Evolutionary conservation across 2,329 filamentous ascomycete species (phyloP), one percentile per base, ranked within the genome.

Genomic region (Colletotrichum lindemuthianum): DNA sequence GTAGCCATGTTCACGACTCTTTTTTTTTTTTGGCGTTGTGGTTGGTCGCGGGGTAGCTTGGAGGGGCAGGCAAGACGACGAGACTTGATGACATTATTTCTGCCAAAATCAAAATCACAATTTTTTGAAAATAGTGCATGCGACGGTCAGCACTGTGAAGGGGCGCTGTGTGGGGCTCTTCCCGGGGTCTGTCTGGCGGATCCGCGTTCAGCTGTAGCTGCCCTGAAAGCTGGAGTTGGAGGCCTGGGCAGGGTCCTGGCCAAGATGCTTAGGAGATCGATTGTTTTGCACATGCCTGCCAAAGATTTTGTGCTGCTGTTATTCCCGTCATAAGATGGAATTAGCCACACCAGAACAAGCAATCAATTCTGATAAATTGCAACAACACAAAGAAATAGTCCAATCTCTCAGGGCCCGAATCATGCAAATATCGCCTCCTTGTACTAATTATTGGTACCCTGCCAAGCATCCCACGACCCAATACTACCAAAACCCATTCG

Each of bases 1-100:
- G 69, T 57, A 40, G 60, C 63, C 58, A 67, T 67, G 54, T 60
- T 66, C 50, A 59, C 47, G 66, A 24, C 24, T n/a, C 24, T 24
- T 24, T 24, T 24, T 24, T 24, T 24, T 24, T 24, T 24, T 48
- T n/a, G n/a, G 47, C 47, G 34, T 57, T 60, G 37, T 41, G 32
- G 41, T n/a, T 32, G 37, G 15, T 63, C 63, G 60, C 63, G 59
- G 63, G 63, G 59, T 63, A 49, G 39, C 50, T n/a, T 55, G 63
- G 63, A 59, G 63, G 63, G 63, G 63, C 59, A 59, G 40, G 48
- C 39, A 13, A 24, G 24, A 24, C 24, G 24, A 24, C 24, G 24
- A 24, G 24, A 40, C 49, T 54, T 39, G 60, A 49, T 63, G 43
- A 66, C 63, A 48, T 24, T 24, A 4, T 37, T 57, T 55, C 39